Evolutionary conservation across 2,329 filamentous ascomycete species (phyloP).

Genomic region (Colletotrichum tropicale): DNA sequence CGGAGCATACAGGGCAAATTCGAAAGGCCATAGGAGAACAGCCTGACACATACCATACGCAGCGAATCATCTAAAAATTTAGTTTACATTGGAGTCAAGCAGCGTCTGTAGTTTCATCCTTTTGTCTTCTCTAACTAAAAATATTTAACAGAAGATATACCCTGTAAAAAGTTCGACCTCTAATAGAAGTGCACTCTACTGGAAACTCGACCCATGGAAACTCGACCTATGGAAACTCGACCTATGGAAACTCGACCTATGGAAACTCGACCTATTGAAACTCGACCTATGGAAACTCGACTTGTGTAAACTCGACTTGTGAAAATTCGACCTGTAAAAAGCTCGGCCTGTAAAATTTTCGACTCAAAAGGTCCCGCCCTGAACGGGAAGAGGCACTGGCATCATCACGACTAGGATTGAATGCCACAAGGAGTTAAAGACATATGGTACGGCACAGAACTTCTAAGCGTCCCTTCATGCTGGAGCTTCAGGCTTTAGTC

Average conservation of each 20-base stretch:
- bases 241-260: no score
- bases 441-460: not conserved
- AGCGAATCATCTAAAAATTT: not conserved
- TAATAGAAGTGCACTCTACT: not conserved
- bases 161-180: not conserved
- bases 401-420: not conserved
- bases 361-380: not conserved
- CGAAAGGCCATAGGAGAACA: not conserved
- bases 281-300: no score
- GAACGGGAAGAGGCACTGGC: not conserved
- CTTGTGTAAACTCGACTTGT: not conserved
- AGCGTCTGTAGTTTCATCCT: not conserved
- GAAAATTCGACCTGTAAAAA: not conserved
- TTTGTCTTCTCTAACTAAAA: not conserved
- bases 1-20: not conserved
- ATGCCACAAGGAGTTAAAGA: not conserved
- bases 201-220: not conserved
- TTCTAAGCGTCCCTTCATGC: not conserved
- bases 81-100: not conserved
- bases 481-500: not conserved
- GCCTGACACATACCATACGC: not conserved
- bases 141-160: not conserved
- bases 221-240: no score
- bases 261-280: no score
- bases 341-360: not conserved